Conservation (phyloP, 1,139 yeast genomes). For the Candida sp. region DNA sequence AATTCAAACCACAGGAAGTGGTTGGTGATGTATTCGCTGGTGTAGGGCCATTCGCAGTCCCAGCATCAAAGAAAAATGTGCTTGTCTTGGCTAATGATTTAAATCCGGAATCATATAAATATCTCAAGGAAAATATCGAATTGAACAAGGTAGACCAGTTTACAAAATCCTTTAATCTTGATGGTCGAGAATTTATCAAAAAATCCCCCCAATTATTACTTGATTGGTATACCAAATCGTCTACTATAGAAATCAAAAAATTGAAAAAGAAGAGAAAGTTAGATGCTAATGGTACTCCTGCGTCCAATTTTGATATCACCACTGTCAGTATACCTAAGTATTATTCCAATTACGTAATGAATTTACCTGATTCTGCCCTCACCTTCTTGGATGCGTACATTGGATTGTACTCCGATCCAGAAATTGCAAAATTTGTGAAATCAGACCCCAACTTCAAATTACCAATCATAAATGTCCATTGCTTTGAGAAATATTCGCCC, state of each 20-base stretch:
- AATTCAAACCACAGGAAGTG: conserved; percentile 62
- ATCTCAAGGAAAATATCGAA: conserved; percentile 61
- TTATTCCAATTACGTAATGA: conserved; percentile 84
- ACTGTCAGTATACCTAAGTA: conserved; percentile 51
- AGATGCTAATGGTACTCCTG: conserved; percentile 16
- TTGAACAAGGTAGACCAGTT: conserved; percentile 61
- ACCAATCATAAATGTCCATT: conserved; percentile 85
- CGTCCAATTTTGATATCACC: conserved; percentile 27
- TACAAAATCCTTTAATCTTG: conserved; percentile 66
- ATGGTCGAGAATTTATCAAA: conserved; percentile 79
- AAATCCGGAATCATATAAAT: conserved; percentile 81
- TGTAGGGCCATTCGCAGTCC: conserved; percentile 97
- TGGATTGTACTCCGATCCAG: conserved; percentile 58
- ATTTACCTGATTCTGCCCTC: conserved; percentile 89
- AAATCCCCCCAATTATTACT: conserved; percentile 52
- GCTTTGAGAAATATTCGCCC: conserved; percentile 83
- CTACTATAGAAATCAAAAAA: conserved; percentile 23
- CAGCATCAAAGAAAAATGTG: conserved; percentile 84
- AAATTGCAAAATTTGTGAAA: conserved; percentile 29
- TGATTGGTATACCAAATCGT: conserved; percentile 24
- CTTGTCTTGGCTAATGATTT: conserved; percentile 89
- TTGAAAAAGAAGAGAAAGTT: conserved; percentile 30
- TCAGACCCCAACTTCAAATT: conserved; percentile 45
- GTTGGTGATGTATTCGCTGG: conserved; percentile 98
- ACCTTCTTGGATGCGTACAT: conserved; percentile 76